Evolutionary conservation across 2,329 filamentous ascomycete species (phyloP).

Genomic region (Exophiala sp.): DNA sequence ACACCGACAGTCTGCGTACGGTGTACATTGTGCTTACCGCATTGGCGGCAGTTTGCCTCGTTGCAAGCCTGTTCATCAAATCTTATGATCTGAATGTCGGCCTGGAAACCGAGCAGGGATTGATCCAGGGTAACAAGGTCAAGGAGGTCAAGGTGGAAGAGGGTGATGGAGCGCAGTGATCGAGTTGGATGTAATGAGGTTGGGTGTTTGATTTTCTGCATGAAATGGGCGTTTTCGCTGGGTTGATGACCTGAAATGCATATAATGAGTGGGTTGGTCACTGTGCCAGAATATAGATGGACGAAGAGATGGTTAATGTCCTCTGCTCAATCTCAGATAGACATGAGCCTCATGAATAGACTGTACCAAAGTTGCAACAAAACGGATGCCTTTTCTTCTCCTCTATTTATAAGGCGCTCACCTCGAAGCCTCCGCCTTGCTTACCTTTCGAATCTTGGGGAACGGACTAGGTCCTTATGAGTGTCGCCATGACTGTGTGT

Average conservation of each 20-base stretch:
- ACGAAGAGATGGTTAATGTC: no score
- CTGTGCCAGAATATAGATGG: no score
- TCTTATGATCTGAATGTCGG: slow-evolving; percentile 47
- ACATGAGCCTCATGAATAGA: no score
- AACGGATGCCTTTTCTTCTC: no score
- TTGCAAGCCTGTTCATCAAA: slow-evolving; percentile 53
- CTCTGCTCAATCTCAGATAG: no score
- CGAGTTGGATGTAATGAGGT: not conserved
- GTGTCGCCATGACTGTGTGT: no score
- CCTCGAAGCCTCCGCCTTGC: no score
- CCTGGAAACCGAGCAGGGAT: slow-evolving; percentile 48
- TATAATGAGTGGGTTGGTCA: not conserved
- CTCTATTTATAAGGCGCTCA: no score
- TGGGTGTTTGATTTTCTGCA: not conserved
- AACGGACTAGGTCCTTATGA: no score
- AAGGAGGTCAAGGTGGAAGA: slow-evolving; percentile 10
- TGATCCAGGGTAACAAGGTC: slow-evolving; percentile 39
- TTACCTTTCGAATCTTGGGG: no score
- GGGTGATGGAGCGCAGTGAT: not conserved
- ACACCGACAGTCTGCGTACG: slow-evolving; percentile 52
- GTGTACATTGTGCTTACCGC: slow-evolving; percentile 57
- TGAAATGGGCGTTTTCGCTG: not conserved
- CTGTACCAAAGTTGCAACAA: no score
- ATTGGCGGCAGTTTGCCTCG: slow-evolving; percentile 49
- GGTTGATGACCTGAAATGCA: not conserved